Conservation (phyloP, 1,284 basidiomycete genomes). For the Sanghuangporus baumii region DNA sequence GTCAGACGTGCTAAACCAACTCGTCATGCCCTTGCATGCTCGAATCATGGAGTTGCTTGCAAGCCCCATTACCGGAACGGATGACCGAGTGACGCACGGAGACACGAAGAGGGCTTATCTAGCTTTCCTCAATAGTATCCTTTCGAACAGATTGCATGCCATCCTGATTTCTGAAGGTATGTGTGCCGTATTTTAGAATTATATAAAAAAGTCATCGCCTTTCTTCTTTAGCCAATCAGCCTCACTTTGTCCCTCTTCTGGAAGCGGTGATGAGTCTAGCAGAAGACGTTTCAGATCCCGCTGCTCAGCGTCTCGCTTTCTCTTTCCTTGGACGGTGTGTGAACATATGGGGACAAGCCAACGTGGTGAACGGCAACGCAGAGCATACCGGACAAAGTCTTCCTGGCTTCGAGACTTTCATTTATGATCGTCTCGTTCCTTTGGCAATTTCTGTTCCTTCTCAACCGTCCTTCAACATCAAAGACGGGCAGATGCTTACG, state of each 20-base stretch:
- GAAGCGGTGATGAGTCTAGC: conserved; percentile 77
- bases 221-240: conserved; percentile 64
- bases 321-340: conserved; percentile 77
- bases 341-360: conserved; percentile 68
- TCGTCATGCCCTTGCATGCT: conserved; percentile 80
- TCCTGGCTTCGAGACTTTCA: conserved; percentile 90
- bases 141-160: conserved; percentile 75
- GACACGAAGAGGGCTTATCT: conserved; percentile 93
- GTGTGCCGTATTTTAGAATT: conserved; percentile 26
- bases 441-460: conserved; percentile 82
- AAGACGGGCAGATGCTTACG: conserved; percentile 80
- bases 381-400: conserved; percentile 42
- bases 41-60: conserved; percentile 83
- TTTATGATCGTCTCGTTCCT: conserved; percentile 87
- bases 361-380: conserved; percentile 31
- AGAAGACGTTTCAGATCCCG: conserved; percentile 67
- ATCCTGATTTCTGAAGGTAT: conserved; percentile 85
- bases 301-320: conserved; percentile 78
- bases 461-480: conserved; percentile 77
- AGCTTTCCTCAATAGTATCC: conserved; percentile 75
- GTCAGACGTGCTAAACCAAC: conserved; percentile 83
- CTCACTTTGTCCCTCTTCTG: conserved; percentile 63
- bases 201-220: conserved; percentile 5
- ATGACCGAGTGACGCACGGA: conserved; percentile 79
- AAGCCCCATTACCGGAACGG: conserved; percentile 84